Conservation (phyloP, 306 rosid species). For the Vigna trinervia region DNA sequence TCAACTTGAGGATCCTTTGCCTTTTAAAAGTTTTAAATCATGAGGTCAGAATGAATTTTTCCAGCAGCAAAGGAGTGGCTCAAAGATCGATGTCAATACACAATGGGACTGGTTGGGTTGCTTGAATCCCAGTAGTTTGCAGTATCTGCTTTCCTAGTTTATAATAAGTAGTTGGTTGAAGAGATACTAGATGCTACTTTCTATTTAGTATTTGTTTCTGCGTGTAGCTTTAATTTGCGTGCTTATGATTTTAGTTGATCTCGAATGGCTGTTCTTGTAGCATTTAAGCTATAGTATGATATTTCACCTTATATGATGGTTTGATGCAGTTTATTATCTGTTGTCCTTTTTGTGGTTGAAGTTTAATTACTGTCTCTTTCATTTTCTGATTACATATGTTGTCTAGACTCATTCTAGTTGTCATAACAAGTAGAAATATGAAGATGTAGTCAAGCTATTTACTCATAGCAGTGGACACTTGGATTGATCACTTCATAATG, state of each 20-base stretch:
- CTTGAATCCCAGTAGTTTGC: conserved; percentile 94
- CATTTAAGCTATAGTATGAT: conserved; percentile 67
- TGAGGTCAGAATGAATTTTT: conserved; percentile 59
- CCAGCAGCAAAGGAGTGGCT: conserved; percentile 62
- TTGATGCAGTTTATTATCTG: conserved; percentile 57
- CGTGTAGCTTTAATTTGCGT: conserved; percentile 78
- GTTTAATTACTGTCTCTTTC: background rate
- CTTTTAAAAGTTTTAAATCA: conserved; percentile 33
- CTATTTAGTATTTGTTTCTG: conserved; percentile 67
- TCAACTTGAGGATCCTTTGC: conserved; percentile 50
- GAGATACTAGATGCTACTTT: conserved; percentile 75
- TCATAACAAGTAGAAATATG: conserved; percentile 64
- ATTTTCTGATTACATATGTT: conserved; percentile 39
- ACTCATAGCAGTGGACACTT: conserved; percentile 84
- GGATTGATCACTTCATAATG: conserved; percentile 77
- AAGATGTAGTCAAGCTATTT: conserved; percentile 67
- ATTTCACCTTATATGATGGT: conserved; percentile 66
- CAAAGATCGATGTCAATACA: conserved; percentile 53
- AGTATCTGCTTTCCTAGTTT: conserved; percentile 82
- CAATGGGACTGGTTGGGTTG: conserved; percentile 97
- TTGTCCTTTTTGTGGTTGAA: conserved; percentile 37
- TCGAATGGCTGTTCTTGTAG: conserved; percentile 61
- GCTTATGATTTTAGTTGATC: conserved; percentile 69
- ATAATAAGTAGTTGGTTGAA: conserved; percentile 85
- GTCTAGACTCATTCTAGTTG: conserved; percentile 54